Evolutionary conservation across 169 alveolate genomes (phyloP).

Genomic region (Babesia sp.): DNA sequence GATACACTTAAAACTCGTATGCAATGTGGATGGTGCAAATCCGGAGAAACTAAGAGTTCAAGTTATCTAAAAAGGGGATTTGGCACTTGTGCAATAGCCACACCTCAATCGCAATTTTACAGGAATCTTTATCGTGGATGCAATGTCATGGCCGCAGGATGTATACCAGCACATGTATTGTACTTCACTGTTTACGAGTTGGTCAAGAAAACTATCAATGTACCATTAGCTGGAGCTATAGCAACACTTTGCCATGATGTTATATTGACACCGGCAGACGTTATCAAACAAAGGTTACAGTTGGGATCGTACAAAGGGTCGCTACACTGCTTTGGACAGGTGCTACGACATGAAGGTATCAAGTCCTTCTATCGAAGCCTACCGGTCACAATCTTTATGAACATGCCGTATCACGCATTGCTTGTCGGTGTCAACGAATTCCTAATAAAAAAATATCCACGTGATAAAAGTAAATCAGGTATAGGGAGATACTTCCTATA

Average conservation of each 20-base stretch:
- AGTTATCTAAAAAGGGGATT: neutral
- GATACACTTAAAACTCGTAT: slow-evolving; percentile 91
- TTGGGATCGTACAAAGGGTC: slow-evolving; percentile 81
- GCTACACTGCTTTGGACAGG: slow-evolving; percentile 66
- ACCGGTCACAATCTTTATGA: slow-evolving; percentile 93
- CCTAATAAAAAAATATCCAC: slow-evolving; percentile 76
- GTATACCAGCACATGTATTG: slow-evolving; percentile 98
- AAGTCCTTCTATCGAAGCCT: slow-evolving; percentile 87
- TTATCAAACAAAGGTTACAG: slow-evolving; percentile 92
- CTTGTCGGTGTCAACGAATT: slow-evolving; percentile 91
- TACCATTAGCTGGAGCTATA: slow-evolving; percentile 89
- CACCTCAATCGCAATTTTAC: slow-evolving; percentile 14
- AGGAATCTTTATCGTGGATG: slow-evolving; percentile 83
- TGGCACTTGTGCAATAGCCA: neutral
- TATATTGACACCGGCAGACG: slow-evolving; percentile 96
- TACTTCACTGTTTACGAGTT: slow-evolving; percentile 89
- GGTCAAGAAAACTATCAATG: slow-evolving; percentile 62
- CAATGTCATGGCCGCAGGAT: slow-evolving; percentile 92
- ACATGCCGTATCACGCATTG: slow-evolving; percentile 91
- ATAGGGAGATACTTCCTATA: slow-evolving; percentile 19
- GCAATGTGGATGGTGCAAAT: slow-evolving; percentile 73
- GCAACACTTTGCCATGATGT: slow-evolving; percentile 95
- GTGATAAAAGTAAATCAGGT: slow-evolving; percentile 5
- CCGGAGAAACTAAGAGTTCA: neutral
- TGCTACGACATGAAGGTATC: slow-evolving; percentile 88